Evolutionary conservation across 805 yeast genomes (phyloP), one percentile per base, ranked within the genome.

Genomic region (Candida qinlingensis): DNA sequence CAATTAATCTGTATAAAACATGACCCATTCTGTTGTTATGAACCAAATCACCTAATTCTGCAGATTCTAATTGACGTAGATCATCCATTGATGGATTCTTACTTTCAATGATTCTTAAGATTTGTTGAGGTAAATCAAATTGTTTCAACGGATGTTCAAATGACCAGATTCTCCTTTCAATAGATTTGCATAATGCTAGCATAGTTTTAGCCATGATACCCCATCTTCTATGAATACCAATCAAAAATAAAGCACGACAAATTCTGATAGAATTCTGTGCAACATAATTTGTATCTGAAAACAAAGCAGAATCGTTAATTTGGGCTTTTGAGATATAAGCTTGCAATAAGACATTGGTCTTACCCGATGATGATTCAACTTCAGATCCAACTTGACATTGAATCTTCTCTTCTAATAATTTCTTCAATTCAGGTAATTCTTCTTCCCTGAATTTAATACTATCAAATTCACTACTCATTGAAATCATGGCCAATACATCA

Each of bases 261-360:
- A 94, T 92, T 72, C 99, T 82, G 1, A 92, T 89, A 4, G 97
- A 79, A 60, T 94, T 94, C 60, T 94, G 99, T 1, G 98, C 97
- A 48, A 94, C 96, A 63, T 94, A 94, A 53, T 88, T 86, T 43
- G 87, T 75, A 65, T 94, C 99, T 0, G 97, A 88, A 3, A 79
- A 72, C 50, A 94, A 70, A 0, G 99, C 85, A 4, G 96, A 81
- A 49, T 89, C 96, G 49, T 76, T 79, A 36, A 91, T 78, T 9
- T 65, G 58, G 1, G 89, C 81, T 49, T 83, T 81, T 0, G 97
- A 89, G 31, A 94, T 85, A 63, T 76, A 95, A 0, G 97, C 83
- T 64, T 94, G 99, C 19, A 94, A 68, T 40, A 95, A 73, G 41
- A 90, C 78, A 57, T 92, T 91, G 0, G 97, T 85, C 63, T 94